These are phyloP conservation scores for Metschnikowia reukaufii DNA, from an alignment of 805 yeast species.

Conservation along the genomic window DNA sequence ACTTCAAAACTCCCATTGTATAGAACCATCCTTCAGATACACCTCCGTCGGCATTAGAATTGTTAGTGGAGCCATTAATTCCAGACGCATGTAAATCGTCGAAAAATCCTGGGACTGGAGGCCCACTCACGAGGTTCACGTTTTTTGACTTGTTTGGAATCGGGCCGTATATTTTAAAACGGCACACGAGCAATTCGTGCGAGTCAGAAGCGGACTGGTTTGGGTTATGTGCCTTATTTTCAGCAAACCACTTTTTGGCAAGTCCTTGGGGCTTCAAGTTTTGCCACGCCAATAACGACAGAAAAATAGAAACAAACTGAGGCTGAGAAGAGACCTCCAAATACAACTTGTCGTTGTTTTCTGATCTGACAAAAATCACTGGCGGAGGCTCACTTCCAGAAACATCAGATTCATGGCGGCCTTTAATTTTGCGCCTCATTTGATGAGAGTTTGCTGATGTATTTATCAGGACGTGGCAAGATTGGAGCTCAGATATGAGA, in stretches of 20 bases:
- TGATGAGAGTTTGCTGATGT: conserved; percentile 23
- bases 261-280: conserved; percentile 51
- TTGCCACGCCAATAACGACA: conserved; percentile 57
- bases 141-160: conserved; percentile 43
- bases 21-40: conserved; percentile 65
- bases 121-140: conserved; percentile 37
- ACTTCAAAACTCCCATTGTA: conserved; percentile 67
- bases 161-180: conserved; percentile 68
- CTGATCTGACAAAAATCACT: conserved; percentile 42
- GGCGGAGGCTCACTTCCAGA: conserved; percentile 31
- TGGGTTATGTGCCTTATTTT: conserved; percentile 32
- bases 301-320: conserved; percentile 44
- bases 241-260: conserved; percentile 53
- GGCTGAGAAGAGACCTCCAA: conserved; percentile 35
- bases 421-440: conserved; percentile 9
- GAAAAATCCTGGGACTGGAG: conserved; percentile 35
- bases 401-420: conserved; percentile 3
- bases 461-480: conserved; percentile 39
- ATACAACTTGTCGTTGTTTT: conserved; percentile 39
- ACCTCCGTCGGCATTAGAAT: conserved; percentile 8
- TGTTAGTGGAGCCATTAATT: background rate
- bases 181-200: conserved; percentile 55
- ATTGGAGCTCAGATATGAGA: conserved; percentile 36
- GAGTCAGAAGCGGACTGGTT: conserved; percentile 22
- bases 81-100: conserved; percentile 10